Base-by-base conservation (phyloP, 371 early-diverging fungal species). In the Chytridium lagenaria region DNA sequence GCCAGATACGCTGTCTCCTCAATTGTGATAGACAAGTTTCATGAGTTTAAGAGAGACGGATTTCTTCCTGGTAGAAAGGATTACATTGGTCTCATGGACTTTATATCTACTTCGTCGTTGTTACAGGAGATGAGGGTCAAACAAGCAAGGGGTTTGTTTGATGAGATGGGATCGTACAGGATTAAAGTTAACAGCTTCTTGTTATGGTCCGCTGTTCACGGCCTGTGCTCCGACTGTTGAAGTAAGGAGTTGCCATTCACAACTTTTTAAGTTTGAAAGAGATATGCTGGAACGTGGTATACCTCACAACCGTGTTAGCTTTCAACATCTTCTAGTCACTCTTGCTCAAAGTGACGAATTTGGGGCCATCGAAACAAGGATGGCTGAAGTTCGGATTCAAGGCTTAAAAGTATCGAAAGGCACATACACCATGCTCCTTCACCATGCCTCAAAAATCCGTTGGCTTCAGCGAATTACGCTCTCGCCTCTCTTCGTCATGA, bases 1-100 rank as follows among this genome's bases (percentile, higher is more conserved):
- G 57, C 57, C 57, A 5, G 57, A 55, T 55, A 26, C 57, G 23
- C 57, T 7, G 44, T 44, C 19, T n/a, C n/a, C n/a, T 44, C 44
- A 44, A n/a, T n/a, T 19, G 44, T 19, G 44, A 44, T 55, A 7
- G 57, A 19, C 30, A 26, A 26, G 57, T 55, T 55, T 30, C 57
- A 23, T 30, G 26, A 26, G 7, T 55, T 55, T 30, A 19, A 30
- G 26, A 5, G 30, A 5, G 30, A 55, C 10, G 57, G 57, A 5
- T 55, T 55, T 30, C 57, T 7, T 19, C 57, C 57, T 7, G 22
- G 26, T 10, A 19, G 57, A 30, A 55, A 19, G 10, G 57, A 55
- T 26, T 55, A 16, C 26, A 5, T 15, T 23, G 5, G 7, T 55
- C 22, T 55, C 57, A 55, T 55, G 57, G 30, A 19, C 7, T 26